Base-by-base conservation (phyloP, 345 rosid genomes). In the Schrenkiella parvula region DNA sequence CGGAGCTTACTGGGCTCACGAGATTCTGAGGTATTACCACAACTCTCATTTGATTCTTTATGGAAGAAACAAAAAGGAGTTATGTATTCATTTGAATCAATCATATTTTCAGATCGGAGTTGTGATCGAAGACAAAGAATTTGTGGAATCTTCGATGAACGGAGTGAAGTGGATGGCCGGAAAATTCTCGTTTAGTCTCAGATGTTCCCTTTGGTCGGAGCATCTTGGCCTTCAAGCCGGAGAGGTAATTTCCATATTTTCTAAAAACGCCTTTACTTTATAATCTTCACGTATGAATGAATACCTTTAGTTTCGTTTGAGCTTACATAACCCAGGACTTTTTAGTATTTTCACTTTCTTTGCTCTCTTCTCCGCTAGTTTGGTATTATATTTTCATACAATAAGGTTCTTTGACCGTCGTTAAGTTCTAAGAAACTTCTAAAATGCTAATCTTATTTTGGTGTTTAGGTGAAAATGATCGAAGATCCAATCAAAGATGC, bases 1-100 rank as follows among this genome's bases (percentile, higher is more conserved):
- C 75, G 98, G 76, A 90, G 97, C 75, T 80, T 93, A 80, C 97
- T 93, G 43, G 98, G 98, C 59, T 90, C 98, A 38, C 80, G 98
- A 65, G 98, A 93, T 71, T 90, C 98, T 0, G 98, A 93, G 98
- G 98, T 90, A 86, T 4, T 44, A 21, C 9, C 22, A 14, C 18
- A 55, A 44, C 13, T 71, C 7, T 11, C 48, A 1, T 21, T 50
- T 14, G 7, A 37, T 19, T 66, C 62, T 39, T 52, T 10, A 9
- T 21, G 6, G 10, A 8, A 52, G 0, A 10, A 8, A 29, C 7
- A 29, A 28, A 38, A 44, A 9, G 1, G 72, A 64, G 50, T 13
- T 64, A 1, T 64, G 62, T 26, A 43, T 77, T 71, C 43, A 66
- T 21, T 35, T 57, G 31, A 41, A 18, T 26, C 14, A 1, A 14